Evolutionary conservation across 139 green algal species (phyloP).

Genomic region (Chloropicon primus): DNA sequence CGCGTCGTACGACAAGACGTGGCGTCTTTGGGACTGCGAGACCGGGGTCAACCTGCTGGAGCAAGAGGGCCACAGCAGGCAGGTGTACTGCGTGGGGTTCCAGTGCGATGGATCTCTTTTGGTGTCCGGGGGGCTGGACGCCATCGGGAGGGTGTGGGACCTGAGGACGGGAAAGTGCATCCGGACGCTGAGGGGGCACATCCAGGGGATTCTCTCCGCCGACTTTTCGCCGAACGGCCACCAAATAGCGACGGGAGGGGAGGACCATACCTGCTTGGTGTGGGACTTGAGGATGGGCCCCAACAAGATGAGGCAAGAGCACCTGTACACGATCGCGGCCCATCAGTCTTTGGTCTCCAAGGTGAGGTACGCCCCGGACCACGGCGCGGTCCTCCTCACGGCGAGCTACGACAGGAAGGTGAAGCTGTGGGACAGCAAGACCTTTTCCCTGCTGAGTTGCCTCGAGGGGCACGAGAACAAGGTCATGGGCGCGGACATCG

Average conservation of each 20-base stretch:
- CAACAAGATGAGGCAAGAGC: constrained; percentile 1
- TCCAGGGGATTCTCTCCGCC: constrained; percentile 65
- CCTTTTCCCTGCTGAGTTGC: constrained; percentile 40
- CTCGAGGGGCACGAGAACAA: constrained; percentile 86
- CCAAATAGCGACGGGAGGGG: constrained; percentile 25
- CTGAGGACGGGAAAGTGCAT: constrained; percentile 70
- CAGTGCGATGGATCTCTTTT: constrained; percentile 71
- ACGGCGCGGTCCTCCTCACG: background rate
- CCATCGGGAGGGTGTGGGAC: constrained; percentile 80
- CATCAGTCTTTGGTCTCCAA: constrained; percentile 20
- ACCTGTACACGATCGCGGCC: constrained; percentile 55
- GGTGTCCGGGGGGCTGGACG: constrained; percentile 61
- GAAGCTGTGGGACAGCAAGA: background rate
- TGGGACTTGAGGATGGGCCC: constrained; percentile 77
- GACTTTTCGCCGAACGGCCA: constrained; percentile 83
- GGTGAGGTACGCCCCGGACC: background rate
- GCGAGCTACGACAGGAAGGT: background rate
- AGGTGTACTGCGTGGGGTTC: constrained; percentile 85
- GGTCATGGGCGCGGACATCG: constrained; percentile 75
- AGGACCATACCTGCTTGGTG: constrained; percentile 58
- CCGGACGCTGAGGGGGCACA: constrained; percentile 68
- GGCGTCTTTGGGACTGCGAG: constrained; percentile 88
- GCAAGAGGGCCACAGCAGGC: constrained; percentile 88
- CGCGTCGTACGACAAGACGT: constrained; percentile 82
- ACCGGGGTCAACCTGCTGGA: constrained; percentile 70